Base-by-base conservation (phyloP, 2,329 filamentous ascomycete genomes). In the Aspergillus candidus region DNA sequence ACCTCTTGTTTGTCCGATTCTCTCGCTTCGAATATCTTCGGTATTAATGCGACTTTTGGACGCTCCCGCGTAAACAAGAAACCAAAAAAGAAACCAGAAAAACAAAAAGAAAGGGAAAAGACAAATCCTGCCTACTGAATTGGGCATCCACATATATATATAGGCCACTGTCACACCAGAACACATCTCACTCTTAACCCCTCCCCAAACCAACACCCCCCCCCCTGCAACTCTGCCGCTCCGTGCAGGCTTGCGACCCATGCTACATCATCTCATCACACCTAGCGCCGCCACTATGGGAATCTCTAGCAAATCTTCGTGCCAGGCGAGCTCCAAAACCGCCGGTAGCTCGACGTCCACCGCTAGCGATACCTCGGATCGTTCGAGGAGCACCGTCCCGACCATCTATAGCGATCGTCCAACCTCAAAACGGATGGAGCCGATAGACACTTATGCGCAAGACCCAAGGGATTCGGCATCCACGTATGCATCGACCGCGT, bases 401-500 rank as follows among this genome's bases (percentile, higher is more conserved):
- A 70, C 68, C 8, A 53, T 63, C 22, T 54, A 66, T 50, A 70
- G 68, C 47, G 55, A 61, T 35, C 53, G 54, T 15, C 55, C 55
- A 29, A 51, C 55, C n/a, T 46, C 55, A 12, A 61, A 64, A 32
- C 51, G 53, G 11, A 48, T 47, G 36, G 46, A 51, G n/a, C 42
- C 47, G 8, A 45, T 42, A 13, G 49, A 49, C 6, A 39, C 46
- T 11, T 52, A 55, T 43, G 50, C 54, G 14, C 43, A 50, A 31
- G 55, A 60, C 35, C 60, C 58, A 13, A 73, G 77, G 36, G 74
- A 78, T 18, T 93, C 88, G 0, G 75, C 81, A 53, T 84, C 88
- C 48, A 94, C 89, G 1, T 94, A 90, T 65, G 80, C 82, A 56
- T 95, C 89, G 4, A 86, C 82, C 3, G 71, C 79, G 29, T 71